Evolutionary conservation across 768 basidiomycete genomes (phyloP).

Genomic region (Hemileccinum impolitum): DNA sequence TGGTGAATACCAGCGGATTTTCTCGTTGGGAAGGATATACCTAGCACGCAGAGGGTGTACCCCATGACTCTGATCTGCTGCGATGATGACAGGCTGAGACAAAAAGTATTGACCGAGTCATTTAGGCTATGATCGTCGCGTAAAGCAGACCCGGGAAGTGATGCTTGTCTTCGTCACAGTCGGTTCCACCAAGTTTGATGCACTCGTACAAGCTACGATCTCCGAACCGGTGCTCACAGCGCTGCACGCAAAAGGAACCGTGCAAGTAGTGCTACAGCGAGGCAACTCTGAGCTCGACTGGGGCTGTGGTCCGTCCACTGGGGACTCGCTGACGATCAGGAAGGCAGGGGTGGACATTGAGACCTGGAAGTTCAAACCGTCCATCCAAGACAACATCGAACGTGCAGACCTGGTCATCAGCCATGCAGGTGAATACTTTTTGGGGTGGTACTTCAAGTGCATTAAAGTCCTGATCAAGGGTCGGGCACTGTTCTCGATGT

Average conservation of each 20-base stretch:
- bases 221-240: conserved; percentile 54
- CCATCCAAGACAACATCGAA: conserved; percentile 61
- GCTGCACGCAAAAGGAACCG: conserved; percentile 55
- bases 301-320: conserved; percentile 17
- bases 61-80: conserved; percentile 53
- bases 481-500: conserved; percentile 94
- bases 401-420: conserved; percentile 80
- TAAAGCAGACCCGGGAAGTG: too few relatives aligned
- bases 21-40: conserved; percentile 31
- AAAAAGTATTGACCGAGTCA: conserved; percentile 11
- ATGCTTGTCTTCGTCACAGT: conserved; percentile 69
- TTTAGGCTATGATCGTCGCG: neutral
- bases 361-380: conserved; percentile 71
- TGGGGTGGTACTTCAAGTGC: neutral
- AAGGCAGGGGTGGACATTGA: conserved; percentile 52
- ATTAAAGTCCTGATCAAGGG: conserved; percentile 44
- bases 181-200: conserved; percentile 85
- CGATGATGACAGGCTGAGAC: neutral
- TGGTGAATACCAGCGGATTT: conserved; percentile 13
- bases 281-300: conserved; percentile 57
- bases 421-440: conserved; percentile 73
- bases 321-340: conserved; percentile 11
- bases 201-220: conserved; percentile 60
- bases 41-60: conserved; percentile 88
- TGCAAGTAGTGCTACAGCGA: conserved; percentile 67